Evolutionary conservation across 495 filamentous ascomycete species (phyloP).

Genomic region (Podospora appendiculata): DNA sequence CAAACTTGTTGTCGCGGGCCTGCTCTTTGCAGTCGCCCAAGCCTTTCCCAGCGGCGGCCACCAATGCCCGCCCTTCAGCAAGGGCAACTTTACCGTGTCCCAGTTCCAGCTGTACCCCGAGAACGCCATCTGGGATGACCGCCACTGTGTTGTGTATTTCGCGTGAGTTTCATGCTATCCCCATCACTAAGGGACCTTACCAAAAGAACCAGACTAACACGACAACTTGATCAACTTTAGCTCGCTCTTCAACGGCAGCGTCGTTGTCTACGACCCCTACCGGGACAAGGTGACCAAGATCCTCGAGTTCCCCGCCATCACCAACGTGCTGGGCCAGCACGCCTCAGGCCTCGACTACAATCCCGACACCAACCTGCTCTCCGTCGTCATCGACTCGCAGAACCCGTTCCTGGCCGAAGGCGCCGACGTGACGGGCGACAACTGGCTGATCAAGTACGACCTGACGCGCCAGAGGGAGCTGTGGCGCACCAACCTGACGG

Average conservation of each 20-base stretch:
- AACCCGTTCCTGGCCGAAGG: conserved; percentile 18
- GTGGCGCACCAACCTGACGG: conserved; percentile 24
- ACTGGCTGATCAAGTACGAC: conserved; percentile 19
- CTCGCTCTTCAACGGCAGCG: conserved; percentile 14
- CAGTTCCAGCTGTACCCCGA: conserved; percentile 30
- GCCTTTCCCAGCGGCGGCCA: no score
- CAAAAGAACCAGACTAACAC: neutral
- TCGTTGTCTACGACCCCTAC: conserved; percentile 28
- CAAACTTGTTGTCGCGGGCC: no score
- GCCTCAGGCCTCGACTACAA: conserved; percentile 29
- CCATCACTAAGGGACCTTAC: neutral
- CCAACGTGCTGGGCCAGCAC: conserved; percentile 16
- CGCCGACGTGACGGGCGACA: conserved; percentile 21
- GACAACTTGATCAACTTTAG: neutral
- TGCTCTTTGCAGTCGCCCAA: no score
- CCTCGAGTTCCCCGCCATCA: neutral
- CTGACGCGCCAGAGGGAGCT: conserved; percentile 7
- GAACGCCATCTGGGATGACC: conserved; percentile 27
- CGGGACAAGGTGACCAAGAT: neutral
- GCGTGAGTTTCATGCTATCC: conserved; percentile 5
- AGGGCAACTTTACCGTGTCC: conserved; percentile 19
- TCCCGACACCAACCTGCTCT: conserved; percentile 17
- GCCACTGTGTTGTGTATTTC: conserved; percentile 19
- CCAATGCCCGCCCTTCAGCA: neutral
- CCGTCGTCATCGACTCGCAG: conserved; percentile 24